Evolutionary conservation across 441 rosid species (phyloP).

Genomic region (Pelargonium fulgidum): DNA sequence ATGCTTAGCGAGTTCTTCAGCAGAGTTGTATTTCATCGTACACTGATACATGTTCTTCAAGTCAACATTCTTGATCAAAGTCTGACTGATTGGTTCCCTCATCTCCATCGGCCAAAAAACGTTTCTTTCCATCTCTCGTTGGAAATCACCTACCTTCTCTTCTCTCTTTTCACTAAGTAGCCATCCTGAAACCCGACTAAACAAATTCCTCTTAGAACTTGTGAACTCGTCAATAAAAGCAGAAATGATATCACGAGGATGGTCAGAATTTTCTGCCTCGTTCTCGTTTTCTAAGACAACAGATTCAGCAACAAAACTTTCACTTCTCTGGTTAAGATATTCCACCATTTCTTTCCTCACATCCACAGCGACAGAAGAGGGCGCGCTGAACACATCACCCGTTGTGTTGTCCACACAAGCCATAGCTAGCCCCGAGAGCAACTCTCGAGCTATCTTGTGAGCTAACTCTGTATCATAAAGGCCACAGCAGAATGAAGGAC

Average conservation of each 20-base stretch:
- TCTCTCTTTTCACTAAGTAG: conserved; percentile 75
- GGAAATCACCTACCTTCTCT: conserved; percentile 75
- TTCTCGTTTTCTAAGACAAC: conserved; percentile 48
- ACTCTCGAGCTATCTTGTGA: conserved; percentile 49
- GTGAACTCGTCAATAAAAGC: conserved; percentile 76
- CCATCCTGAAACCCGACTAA: conserved; percentile 83
- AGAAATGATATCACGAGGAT: conserved; percentile 65
- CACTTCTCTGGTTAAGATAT: conserved; percentile 61
- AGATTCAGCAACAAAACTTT: conserved; percentile 70
- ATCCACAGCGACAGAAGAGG: conserved; percentile 70
- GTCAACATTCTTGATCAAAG: conserved; percentile 68
- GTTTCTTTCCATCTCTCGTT: conserved; percentile 74
- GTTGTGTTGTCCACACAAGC: conserved; percentile 87
- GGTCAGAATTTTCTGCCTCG: conserved; percentile 44
- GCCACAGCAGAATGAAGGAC: conserved; percentile 49
- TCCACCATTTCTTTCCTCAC: conserved; percentile 72
- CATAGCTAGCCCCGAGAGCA: conserved; percentile 72
- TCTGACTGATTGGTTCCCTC: conserved; percentile 53
- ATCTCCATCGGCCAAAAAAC: conserved; percentile 69
- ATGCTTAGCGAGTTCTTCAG: conserved; percentile 52
- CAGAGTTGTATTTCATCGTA: conserved; percentile 43
- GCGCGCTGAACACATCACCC: conserved; percentile 66
- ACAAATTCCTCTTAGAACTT: conserved; percentile 58
- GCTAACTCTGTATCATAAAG: conserved; percentile 60
- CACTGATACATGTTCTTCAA: conserved; percentile 61